phyloP scores from a whole-genome alignment of 2,329 filamentous ascomycete genomes.

The Hymenoscyphus salicellus region DNA sequence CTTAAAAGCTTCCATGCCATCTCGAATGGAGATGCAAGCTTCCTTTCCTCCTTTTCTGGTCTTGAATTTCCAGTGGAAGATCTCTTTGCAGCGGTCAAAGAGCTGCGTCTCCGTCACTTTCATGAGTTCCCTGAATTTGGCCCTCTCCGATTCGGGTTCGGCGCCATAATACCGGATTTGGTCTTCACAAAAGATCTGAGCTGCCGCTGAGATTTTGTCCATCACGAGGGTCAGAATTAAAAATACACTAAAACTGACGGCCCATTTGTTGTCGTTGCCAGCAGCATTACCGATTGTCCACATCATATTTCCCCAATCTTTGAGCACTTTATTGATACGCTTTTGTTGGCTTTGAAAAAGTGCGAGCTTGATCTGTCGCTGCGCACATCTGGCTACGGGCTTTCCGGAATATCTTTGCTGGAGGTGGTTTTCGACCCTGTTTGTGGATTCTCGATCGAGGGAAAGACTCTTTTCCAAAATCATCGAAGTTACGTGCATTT shows the following conservation, averaged over 20 bases:
- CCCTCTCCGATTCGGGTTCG: slow-evolving; percentile 24
- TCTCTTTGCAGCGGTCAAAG: slow-evolving; percentile 36
- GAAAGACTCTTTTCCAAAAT: slow-evolving; percentile 34
- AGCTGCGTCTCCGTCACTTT: slow-evolving; percentile 31
- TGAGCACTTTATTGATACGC: slow-evolving; percentile 31
- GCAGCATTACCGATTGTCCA: slow-evolving; percentile 30
- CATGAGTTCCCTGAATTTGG: slow-evolving; percentile 26
- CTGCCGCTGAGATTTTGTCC: slow-evolving; percentile 28
- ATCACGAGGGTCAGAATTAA: slow-evolving; percentile 32
- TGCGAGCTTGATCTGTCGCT: slow-evolving; percentile 35
- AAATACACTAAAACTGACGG: slow-evolving; percentile 33
- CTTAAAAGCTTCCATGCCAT: slow-evolving; percentile 31
- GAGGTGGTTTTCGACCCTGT: slow-evolving; percentile 26
- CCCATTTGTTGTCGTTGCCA: slow-evolving; percentile 33
- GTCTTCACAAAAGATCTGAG: slow-evolving; percentile 28
- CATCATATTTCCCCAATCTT: slow-evolving; percentile 34
- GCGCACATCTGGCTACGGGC: slow-evolving; percentile 30
- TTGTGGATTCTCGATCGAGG: slow-evolving; percentile 29
- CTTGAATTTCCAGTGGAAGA: slow-evolving; percentile 37
- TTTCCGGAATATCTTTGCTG: slow-evolving; percentile 26
- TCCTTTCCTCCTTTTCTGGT: slow-evolving; percentile 35
- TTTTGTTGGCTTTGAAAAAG: slow-evolving; percentile 32
- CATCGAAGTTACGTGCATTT: slow-evolving; percentile 32
- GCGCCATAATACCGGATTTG: slow-evolving; percentile 26
- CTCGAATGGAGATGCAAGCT: slow-evolving; percentile 35